phyloP scores from a whole-genome alignment of 768 basidiomycete genomes.

The Boletus barrowsii region DNA sequence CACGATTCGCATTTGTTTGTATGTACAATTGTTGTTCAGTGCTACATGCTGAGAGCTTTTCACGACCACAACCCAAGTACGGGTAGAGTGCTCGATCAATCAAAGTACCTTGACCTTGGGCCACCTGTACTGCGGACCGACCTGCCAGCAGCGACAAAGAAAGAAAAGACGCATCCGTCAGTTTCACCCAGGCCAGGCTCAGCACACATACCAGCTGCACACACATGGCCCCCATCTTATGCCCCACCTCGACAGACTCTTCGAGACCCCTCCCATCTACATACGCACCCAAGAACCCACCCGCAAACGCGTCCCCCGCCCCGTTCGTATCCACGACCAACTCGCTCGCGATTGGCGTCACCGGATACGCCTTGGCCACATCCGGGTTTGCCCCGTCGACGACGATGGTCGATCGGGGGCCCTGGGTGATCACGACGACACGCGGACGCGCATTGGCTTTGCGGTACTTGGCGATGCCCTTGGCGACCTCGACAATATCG shows the following conservation, averaged over 20 bases:
- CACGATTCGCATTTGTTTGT: constrained; percentile 7
- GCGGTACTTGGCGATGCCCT: constrained; percentile 65
- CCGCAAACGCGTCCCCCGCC: constrained; percentile 96
- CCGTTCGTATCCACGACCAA: constrained; percentile 96
- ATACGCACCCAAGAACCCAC: constrained; percentile 88
- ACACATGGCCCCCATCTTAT: constrained; percentile 82
- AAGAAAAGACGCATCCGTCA: too few species aligned
- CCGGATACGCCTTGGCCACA: constrained; percentile 50
- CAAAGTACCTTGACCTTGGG: neutral
- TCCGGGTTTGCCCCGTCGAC: constrained; percentile 54
- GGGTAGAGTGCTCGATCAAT: neutral
- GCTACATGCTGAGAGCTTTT: constrained; percentile 36
- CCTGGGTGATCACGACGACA: constrained; percentile 88
- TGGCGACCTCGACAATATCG: constrained; percentile 69
- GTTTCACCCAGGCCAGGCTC: neutral
- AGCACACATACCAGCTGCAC: constrained; percentile 18
- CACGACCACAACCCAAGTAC: constrained; percentile 20
- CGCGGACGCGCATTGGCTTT: constrained; percentile 82
- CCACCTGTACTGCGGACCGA: neutral
- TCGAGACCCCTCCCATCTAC: constrained; percentile 75
- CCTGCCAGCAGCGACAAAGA: neutral
- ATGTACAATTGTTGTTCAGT: neutral
- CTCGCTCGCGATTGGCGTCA: constrained; percentile 52
- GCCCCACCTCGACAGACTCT: constrained; percentile 80
- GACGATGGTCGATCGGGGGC: constrained; percentile 72